Evolutionary conservation across 2,329 filamentous ascomycete species (phyloP).

Genomic region (Tolypocladium cylindrosporum): DNA sequence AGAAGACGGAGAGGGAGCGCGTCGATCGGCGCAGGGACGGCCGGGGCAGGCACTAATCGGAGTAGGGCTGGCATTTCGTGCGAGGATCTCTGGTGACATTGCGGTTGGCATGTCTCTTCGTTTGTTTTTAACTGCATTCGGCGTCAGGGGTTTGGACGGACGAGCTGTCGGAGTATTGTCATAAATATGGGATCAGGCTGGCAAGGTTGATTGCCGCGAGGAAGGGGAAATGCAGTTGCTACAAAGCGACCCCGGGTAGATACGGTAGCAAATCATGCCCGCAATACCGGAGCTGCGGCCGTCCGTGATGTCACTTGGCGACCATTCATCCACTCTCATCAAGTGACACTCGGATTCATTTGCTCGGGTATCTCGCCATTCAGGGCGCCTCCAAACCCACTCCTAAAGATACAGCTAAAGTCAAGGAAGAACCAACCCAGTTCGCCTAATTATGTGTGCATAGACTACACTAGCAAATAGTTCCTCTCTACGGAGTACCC

Average conservation of each 20-base stretch:
- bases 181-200: neutral
- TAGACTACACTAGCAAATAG: neutral
- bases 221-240: neutral
- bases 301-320: neutral
- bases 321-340: neutral
- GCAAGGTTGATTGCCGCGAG: neutral
- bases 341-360: neutral
- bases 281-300: neutral
- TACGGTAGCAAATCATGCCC: neutral
- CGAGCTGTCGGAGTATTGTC: neutral
- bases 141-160: neutral
- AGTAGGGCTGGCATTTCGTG: neutral
- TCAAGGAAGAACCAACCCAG: neutral
- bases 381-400: neutral
- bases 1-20: slow-evolving; percentile 79
- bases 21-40: slow-evolving; percentile 52
- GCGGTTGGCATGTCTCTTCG: neutral
- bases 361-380: neutral
- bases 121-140: neutral
- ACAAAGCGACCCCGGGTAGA: neutral
- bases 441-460: neutral
- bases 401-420: neutral
- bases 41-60: slow-evolving; percentile 37
- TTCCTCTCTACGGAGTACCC: neutral
- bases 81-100: neutral